Conservation (phyloP, 768 basidiomycete species). For the Coprinellus micaceus region DNA sequence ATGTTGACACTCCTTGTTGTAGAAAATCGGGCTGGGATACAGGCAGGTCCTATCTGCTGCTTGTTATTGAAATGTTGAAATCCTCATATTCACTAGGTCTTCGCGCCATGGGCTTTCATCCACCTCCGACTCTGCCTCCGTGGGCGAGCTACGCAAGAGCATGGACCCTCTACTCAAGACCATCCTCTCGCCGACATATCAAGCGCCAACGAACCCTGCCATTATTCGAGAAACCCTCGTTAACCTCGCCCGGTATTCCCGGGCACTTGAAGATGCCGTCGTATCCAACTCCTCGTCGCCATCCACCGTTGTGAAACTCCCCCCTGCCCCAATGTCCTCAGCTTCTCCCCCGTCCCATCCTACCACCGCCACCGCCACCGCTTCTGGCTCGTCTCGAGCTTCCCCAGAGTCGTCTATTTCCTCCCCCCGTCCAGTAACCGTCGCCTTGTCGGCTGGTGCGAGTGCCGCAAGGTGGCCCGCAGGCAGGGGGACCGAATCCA, state of each 20-base stretch:
- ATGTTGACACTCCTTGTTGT: not conserved
- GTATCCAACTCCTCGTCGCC: not conserved
- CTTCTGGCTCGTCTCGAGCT: no score
- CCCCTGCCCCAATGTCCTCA: no score
- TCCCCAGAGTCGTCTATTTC: no score
- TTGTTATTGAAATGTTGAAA: not conserved
- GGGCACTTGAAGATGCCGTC: conserved; percentile 5
- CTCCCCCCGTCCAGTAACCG: no score
- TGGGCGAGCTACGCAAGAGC: conserved; percentile 6
- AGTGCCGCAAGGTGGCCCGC: conserved; percentile 29
- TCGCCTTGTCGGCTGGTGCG: not conserved
- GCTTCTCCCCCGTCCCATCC: no score
- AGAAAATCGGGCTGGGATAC: conserved; percentile 3
- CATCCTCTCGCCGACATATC: conserved; percentile 9
- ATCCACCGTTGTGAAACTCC: not conserved
- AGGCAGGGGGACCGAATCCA: conserved; percentile 51
- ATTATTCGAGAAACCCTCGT: conserved; percentile 10
- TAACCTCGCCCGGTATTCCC: conserved; percentile 9
- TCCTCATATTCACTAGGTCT: not conserved
- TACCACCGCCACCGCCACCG: no score
- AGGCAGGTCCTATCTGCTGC: not conserved
- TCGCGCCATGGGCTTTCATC: not conserved
- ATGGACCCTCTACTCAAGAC: conserved; percentile 9
- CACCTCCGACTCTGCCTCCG: not conserved
- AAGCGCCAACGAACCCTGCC: conserved; percentile 8